A percentile compares a stretch with the other conserved stretches of the same genome.
phyloP scores from a whole-genome alignment of 257 asterid species.

The Solanum medicagineum region DNA sequence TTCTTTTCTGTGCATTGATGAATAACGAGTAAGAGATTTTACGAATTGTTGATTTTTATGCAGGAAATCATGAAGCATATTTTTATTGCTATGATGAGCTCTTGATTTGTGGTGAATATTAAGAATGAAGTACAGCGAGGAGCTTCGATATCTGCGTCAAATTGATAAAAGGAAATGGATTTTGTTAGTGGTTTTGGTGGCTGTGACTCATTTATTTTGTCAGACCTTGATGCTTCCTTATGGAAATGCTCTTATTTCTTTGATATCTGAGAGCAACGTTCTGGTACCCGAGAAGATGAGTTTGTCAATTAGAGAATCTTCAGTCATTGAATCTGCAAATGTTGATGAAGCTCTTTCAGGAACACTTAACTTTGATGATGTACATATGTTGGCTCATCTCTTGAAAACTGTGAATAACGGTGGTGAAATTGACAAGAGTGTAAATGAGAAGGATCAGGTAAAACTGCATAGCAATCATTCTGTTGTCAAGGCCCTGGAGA shows the following conservation, averaged over 20 bases:
- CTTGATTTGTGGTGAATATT: neutral
- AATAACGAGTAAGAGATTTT: neutral
- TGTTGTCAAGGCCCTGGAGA: constrained; percentile 21
- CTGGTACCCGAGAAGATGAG: neutral
- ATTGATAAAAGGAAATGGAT: constrained; percentile 66
- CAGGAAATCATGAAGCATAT: constrained; percentile 3
- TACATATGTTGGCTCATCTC: constrained; percentile 10
- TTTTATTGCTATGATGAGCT: neutral
- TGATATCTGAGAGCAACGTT: constrained; percentile 25
- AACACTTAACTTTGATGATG: constrained; percentile 10
- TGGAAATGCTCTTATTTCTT: constrained; percentile 47
- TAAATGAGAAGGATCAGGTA: constrained; percentile 3
- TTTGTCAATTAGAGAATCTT: constrained; percentile 6
- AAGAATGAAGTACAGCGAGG: constrained; percentile 26
- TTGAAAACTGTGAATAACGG: constrained; percentile 9
- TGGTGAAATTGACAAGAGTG: constrained; percentile 1
- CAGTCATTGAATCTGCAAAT: constrained; percentile 3
- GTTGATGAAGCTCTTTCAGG: constrained; percentile 2
- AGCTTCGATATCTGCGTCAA: constrained; percentile 30
- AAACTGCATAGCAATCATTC: constrained; percentile 9
- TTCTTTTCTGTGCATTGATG: neutral
- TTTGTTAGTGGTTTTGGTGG: constrained; percentile 51
- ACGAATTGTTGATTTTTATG: neutral
- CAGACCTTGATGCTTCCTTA: constrained; percentile 78
- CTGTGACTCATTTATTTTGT: constrained; percentile 59